A percentile compares a stretch with the other conserved stretches of the same genome.
Evolutionary conservation across 129 eudicot genomes (phyloP).

Genomic region (Pulicaria dysenterica): DNA sequence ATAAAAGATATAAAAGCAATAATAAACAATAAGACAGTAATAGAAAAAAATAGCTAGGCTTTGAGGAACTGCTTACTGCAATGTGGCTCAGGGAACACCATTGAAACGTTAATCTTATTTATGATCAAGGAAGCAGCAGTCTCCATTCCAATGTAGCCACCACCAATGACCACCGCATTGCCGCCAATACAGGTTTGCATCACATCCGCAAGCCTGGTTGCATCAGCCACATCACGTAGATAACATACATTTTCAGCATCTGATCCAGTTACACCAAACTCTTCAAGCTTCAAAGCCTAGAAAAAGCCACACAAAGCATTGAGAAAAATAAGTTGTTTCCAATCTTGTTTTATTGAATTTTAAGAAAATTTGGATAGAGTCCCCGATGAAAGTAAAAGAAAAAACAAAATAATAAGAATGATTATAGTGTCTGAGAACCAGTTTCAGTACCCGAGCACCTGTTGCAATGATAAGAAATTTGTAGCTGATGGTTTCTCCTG

Average conservation of each 20-base stretch:
- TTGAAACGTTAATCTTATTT: slow-evolving; percentile 81
- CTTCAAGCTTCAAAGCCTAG: slow-evolving; percentile 98
- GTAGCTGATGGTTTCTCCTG: slow-evolving; percentile 98
- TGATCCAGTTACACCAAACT: slow-evolving; percentile 82
- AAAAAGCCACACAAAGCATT: slow-evolving; percentile 29
- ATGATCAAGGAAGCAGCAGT: slow-evolving; percentile 96
- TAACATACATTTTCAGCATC: slow-evolving; percentile 95
- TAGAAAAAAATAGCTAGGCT: neutral
- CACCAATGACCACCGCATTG: slow-evolving; percentile 95
- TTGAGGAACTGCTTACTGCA: slow-evolving; percentile 66
- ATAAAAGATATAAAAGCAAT: neutral
- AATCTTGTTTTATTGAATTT: neutral
- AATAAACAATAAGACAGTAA: neutral
- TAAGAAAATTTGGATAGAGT: slow-evolving; percentile 4
- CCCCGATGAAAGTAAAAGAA: neutral
- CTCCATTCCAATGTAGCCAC: slow-evolving; percentile 99
- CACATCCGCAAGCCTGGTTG: slow-evolving; percentile 69
- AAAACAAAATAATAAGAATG: neutral
- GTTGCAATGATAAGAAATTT: slow-evolving; percentile 87
- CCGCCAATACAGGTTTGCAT: slow-evolving; percentile 76
- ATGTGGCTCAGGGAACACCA: slow-evolving; percentile 96
- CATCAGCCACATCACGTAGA: slow-evolving; percentile 90
- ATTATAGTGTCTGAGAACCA: slow-evolving; percentile 20
- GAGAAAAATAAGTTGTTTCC: neutral
- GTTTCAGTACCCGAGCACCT: slow-evolving; percentile 96